A percentile compares a stretch with the other conserved stretches of the same genome.
phyloP scores from a whole-genome alignment of 371 early-diverging fungal species.

The Mucor plumbeus region DNA sequence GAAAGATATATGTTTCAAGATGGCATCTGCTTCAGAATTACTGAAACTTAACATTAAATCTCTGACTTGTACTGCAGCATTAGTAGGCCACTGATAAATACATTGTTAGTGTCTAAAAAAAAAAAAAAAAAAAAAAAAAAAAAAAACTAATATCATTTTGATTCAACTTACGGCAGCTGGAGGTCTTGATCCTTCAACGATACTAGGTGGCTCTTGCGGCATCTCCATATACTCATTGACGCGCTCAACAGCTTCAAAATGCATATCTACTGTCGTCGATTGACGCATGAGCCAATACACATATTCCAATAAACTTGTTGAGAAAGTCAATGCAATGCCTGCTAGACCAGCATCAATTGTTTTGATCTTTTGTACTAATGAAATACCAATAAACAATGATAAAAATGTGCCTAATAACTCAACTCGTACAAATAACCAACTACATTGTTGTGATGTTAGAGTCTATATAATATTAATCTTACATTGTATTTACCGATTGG shows the following conservation, averaged over 20 bases:
- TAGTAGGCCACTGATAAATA: conserved; percentile 71
- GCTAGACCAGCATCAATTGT: conserved; percentile 75
- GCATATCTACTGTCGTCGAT: conserved; percentile 83
- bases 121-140: not conserved
- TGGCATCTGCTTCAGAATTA: conserved; percentile 57
- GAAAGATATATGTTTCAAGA: conserved; percentile 65
- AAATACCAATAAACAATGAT: conserved; percentile 70
- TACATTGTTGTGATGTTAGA: not conserved
- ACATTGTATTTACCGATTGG: conserved; percentile 73
- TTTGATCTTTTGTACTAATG: conserved; percentile 51
- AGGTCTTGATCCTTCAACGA: conserved; percentile 57
- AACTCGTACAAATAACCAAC: conserved; percentile 68
- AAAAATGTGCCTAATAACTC: conserved; percentile 74
- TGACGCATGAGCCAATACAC: conserved; percentile 81
- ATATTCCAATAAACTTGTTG: conserved; percentile 65
- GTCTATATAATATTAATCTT: not conserved
- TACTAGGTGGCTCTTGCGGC: conserved; percentile 75
- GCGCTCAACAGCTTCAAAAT: conserved; percentile 86
- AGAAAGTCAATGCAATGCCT: conserved; percentile 80
- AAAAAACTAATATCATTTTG: not conserved
- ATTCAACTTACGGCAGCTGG: conserved; percentile 56
- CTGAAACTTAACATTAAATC: conserved; percentile 62
- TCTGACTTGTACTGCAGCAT: conserved; percentile 69
- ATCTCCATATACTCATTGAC: conserved; percentile 74
- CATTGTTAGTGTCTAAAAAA: not conserved